These are phyloP conservation scores for Globisporangium orthogonon DNA, from an alignment of 352 stramenopile species.

Conservation along the genomic window DNA sequence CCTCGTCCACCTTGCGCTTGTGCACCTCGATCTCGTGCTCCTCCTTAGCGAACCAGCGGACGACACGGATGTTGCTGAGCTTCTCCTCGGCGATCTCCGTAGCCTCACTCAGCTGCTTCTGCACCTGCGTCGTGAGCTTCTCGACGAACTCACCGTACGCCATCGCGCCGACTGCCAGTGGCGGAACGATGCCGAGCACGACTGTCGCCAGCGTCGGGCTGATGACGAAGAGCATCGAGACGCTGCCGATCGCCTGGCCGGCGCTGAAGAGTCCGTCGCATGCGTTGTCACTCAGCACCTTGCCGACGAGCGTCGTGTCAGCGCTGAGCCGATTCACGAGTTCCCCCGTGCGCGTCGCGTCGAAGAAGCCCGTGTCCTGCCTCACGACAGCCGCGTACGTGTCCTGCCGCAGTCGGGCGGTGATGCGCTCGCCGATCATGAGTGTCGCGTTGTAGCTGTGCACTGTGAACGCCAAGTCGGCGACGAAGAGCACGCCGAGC, in stretches of 20 bases:
- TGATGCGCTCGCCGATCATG: conserved; percentile 86
- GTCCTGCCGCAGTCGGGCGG: conserved; percentile 65
- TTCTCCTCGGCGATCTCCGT: conserved; percentile 92
- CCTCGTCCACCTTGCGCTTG: too few species aligned
- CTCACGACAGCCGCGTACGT: conserved; percentile 74
- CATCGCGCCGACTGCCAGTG: conserved; percentile 82
- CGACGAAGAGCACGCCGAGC: conserved; percentile 60
- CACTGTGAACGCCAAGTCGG: conserved; percentile 64
- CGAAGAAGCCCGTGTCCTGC: conserved; percentile 91
- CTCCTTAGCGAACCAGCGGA: conserved; percentile 89
- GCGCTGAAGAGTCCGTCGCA: conserved; percentile 62
- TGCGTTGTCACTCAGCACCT: conserved; percentile 91
- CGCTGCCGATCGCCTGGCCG: conserved; percentile 80
- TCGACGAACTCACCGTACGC: conserved; percentile 88
- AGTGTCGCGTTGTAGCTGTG: conserved; percentile 73
- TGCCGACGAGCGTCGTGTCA: conserved; percentile 89
- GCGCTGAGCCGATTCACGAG: conserved; percentile 88
- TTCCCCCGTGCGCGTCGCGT: conserved; percentile 85
- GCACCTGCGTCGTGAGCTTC: conserved; percentile 81
- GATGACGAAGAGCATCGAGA: conserved; percentile 89
- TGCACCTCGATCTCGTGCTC: conserved; percentile 56
- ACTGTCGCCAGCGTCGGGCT: conserved; percentile 88
- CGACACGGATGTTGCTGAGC: conserved; percentile 89
- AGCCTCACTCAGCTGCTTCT: conserved; percentile 88
- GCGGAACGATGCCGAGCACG: conserved; percentile 89